Evolutionary conservation across 495 filamentous ascomycete genomes (phyloP).

Genomic region (Talaromyces stipitatus): DNA sequence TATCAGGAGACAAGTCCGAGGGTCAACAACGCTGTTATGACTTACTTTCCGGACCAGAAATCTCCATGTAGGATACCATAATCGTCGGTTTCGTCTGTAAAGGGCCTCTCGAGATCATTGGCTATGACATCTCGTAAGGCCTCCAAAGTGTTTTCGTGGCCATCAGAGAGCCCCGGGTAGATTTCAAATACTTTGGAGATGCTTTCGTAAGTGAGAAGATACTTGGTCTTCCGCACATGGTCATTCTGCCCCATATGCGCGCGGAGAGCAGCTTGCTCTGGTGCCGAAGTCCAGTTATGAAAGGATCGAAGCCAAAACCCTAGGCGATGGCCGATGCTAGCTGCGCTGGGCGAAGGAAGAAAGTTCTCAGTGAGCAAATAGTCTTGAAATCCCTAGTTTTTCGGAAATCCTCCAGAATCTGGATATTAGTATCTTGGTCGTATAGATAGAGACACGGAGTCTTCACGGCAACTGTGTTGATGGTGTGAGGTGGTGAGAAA

Average conservation of each 20-base stretch:
- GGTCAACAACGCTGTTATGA: neutral
- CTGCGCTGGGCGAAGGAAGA: constrained; percentile 13
- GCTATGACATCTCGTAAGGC: constrained; percentile 29
- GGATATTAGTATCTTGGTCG: constrained; percentile 36
- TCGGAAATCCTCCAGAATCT: constrained; percentile 45
- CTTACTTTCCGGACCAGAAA: constrained; percentile 44
- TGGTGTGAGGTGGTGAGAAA: constrained; percentile 8
- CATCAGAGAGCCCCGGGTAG: constrained; percentile 32
- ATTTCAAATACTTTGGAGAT: constrained; percentile 35
- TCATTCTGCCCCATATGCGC: constrained; percentile 30
- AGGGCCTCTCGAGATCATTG: constrained; percentile 24
- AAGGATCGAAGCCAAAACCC: constrained; percentile 47
- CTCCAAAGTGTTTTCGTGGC: constrained; percentile 29
- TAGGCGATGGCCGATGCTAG: constrained; percentile 38
- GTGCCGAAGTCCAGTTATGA: constrained; percentile 38
- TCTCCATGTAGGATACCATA: constrained; percentile 48
- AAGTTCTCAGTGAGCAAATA: constrained; percentile 26
- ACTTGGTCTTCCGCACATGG: constrained; percentile 43
- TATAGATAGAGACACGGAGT: constrained; percentile 44
- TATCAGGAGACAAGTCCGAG: neutral
- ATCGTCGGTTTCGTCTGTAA: neutral
- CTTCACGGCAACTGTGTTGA: constrained; percentile 32
- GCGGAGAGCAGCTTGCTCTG: constrained; percentile 26
- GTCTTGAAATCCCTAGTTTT: constrained; percentile 43
- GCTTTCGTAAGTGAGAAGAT: constrained; percentile 39